Evolutionary conservation across 768 basidiomycete genomes (phyloP), one percentile per base, ranked within the genome.

Genomic region (Chalciporus pseudorubinellus): DNA sequence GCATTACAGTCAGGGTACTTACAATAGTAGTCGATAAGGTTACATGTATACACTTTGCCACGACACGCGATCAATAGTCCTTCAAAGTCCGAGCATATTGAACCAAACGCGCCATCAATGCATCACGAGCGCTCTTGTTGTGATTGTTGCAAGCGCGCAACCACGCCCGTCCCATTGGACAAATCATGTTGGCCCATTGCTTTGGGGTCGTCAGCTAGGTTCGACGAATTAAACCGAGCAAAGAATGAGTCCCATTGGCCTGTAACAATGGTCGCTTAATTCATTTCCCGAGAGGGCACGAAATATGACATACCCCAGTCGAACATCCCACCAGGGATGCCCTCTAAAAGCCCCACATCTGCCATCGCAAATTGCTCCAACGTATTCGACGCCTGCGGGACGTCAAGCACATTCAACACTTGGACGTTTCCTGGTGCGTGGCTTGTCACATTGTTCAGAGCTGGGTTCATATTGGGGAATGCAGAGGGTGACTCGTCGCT

Each of bases 181-280:
- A 29, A 24, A 12, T 40, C 53, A 28, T 45, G 36, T 16, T 28
- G 21, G 31, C 34, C n/a, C 10, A 33, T 21, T 18, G 18, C 50
- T 40, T 45, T 58, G 12, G 34, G 42, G 19, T 48, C 57, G 5
- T 41, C 50, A 5, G 31, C 51, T 11, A 48, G 20, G 10, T 39
- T 46, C 10, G 63, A 31, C 18, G 49, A 8, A 45, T 67, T 68
- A 52, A 89, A 79, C 43, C 87, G 78, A 33, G 85, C 73, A 67
- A 92, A 91, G 71, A 89, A 91, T 28, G 75, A 82, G 46, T 90
- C 89, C 89, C 89, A 91, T 74, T 89, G 87, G 39, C 82, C 89
- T 91, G 63, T 40, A 40, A 33, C 36, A 21, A 39, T 20, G 47
- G 46, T 46, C 44, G n/a, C 31, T 42, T 39, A 31, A 6, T 38